These are phyloP conservation scores for Diaporthe citriasiana DNA, from an alignment of 2,329 filamentous ascomycete species.

Conservation along the genomic window DNA sequence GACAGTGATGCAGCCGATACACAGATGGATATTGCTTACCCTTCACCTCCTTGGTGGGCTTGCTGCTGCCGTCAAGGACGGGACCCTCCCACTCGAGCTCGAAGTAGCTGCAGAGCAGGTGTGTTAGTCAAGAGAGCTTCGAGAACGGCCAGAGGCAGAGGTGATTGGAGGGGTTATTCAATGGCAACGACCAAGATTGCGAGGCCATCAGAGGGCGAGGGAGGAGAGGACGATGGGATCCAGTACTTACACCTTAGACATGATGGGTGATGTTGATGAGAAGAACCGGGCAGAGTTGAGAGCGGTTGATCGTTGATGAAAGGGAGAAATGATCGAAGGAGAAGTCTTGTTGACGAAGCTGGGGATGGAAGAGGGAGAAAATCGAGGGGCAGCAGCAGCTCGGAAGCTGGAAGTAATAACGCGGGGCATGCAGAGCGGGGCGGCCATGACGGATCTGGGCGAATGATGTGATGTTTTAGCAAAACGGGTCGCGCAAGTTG, in stretches of 20 bases:
- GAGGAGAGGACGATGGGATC: conserved; percentile 41
- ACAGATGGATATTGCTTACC: conserved; percentile 62
- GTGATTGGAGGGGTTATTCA: background rate
- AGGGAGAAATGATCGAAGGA: conserved; percentile 55
- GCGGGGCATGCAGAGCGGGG: conserved; percentile 52
- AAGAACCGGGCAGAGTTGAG: conserved; percentile 53
- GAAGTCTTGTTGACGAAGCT: conserved; percentile 46
- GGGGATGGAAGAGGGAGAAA: conserved; percentile 52
- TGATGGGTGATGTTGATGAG: conserved; percentile 66
- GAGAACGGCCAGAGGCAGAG: background rate
- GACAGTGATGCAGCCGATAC: conserved; percentile 4
- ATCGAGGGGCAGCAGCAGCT: conserved; percentile 52
- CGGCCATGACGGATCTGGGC: conserved; percentile 49
- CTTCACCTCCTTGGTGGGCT: conserved; percentile 68
- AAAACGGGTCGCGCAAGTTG: conserved; percentile 37
- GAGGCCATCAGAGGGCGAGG: conserved; percentile 22
- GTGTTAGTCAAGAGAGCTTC: conserved; percentile 38
- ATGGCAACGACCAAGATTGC: background rate
- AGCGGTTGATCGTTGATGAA: conserved; percentile 49
- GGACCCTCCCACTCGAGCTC: conserved; percentile 82
- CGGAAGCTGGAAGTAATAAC: conserved; percentile 48
- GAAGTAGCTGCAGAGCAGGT: conserved; percentile 69
- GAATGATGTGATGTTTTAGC: conserved; percentile 43
- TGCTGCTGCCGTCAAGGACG: conserved; percentile 72
- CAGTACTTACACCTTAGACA: conserved; percentile 78